Conservation (phyloP, 345 rosid species). For the Moricandia moricandioides region DNA sequence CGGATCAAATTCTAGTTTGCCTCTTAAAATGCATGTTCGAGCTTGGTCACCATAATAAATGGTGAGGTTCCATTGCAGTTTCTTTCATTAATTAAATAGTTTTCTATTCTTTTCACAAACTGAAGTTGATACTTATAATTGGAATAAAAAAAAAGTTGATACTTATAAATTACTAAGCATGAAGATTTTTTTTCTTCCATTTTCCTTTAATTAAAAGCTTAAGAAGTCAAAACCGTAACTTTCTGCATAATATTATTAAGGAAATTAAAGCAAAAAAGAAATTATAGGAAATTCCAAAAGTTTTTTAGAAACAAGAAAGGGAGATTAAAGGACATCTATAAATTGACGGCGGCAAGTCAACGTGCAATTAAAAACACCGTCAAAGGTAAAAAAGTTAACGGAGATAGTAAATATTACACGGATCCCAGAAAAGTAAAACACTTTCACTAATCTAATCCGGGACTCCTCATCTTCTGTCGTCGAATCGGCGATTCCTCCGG, state of each 20-base stretch:
- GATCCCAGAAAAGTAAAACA: constrained; percentile 8
- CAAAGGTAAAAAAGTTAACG: constrained; percentile 36
- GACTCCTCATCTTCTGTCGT: constrained; percentile 37
- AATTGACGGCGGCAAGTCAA: constrained; percentile 39
- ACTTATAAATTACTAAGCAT: neutral
- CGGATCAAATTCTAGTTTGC: too few species aligned
- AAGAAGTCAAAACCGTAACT: constrained; percentile 1
- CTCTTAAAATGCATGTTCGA: neutral
- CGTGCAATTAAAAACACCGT: constrained; percentile 36
- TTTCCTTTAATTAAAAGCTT: neutral
- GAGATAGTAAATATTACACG: constrained; percentile 34
- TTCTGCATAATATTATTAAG: neutral
- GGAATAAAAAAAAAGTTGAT: too few species aligned
- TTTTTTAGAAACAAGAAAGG: neutral
- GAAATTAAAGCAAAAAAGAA: too few species aligned
- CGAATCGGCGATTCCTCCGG: constrained; percentile 32
- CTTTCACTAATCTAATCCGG: constrained; percentile 34
- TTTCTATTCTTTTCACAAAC: neutral
- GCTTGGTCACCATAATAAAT: neutral
- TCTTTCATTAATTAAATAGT: neutral
- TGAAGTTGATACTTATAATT: neutral
- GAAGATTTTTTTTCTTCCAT: neutral
- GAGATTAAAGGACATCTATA: constrained; percentile 31
- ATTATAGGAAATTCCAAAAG: constrained; percentile 1
- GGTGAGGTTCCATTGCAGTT: neutral